Evolutionary conservation across 306 rosid genomes (phyloP), one percentile per base, ranked within the genome.

Genomic region (Sesbania bispinosa): DNA sequence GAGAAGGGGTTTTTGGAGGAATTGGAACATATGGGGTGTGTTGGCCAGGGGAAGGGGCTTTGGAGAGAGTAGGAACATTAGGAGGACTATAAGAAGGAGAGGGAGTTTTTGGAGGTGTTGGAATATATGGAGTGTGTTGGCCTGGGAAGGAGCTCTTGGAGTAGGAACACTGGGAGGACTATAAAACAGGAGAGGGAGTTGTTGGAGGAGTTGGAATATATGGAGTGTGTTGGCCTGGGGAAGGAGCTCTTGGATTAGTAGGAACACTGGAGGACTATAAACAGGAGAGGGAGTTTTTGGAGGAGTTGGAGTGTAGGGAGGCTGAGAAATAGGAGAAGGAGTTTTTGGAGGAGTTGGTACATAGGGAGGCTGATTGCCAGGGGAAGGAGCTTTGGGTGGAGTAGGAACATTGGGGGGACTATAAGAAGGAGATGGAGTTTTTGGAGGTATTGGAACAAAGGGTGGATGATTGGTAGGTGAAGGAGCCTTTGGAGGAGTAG

Each of bases 381-480:
- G 79, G 6, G 74, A 75, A 13, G 68, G 74, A 0, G 60, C 3
- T 55, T 42, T 20, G n/a, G 79, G 79, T 19, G 79, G 67, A 7
- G 4, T 1, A 4, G 41, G 68, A 2, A 20, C 23, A 18, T 58
- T 2, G 1, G 76, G 76, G 2, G 69, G 69, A 2, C 18, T 7
- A n/a, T 27, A 23, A 18, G 7, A 2, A 3, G 81, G 71, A 0
- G 81, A 27, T 0, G 78, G 68, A 2, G 62, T 2, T 7, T 33
- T 55, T n/a, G 79, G 64, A 14, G 45, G 60, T 38, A 58, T 27
- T 0, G 61, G 70, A 18, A 0, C 2, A 26, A 33, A 3, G 10
- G 24, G 35, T 5, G 72, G 57, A 1, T 36, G 30, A 8, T 4
- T 9, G 0, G 0, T 16, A 6, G 68, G 68, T 0, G 80, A 21